Base-by-base conservation (phyloP, 2,329 filamentous ascomycete species). In the Pseudocercospora fijiensis region DNA sequence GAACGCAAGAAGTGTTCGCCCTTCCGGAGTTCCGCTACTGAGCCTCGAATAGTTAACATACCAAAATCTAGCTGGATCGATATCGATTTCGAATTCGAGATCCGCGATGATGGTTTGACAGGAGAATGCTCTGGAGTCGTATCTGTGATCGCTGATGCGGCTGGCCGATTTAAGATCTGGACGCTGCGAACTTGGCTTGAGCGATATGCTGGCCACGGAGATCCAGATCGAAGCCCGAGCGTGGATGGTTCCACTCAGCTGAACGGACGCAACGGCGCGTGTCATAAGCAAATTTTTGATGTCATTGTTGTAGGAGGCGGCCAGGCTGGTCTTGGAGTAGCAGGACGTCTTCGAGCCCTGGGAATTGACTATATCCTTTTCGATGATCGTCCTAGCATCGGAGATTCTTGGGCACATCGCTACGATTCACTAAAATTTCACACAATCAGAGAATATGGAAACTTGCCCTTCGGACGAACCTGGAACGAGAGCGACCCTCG, bases 401-500 rank as follows among this genome's bases (percentile, higher is more conserved):
- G 81, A 1, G 78, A 81, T 59, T 80, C 78, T 51, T 83, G 81
- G 81, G 73, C 73, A 1, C 74, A 77, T 55, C 74, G 81, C 55
- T 83, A 83, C 64, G 77, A 80, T 43, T 79, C 79, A 20, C 73
- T 79, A 8, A 77, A 78, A 11, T 75, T 76, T 27, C 77, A 79
- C 65, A 77, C 78, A 7, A 75, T 74, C 4, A 77, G 76, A n/a
- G 75, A 75, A 64, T 76, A 77, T 57, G 75, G 77, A 58, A 75
- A 78, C 49, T 69, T 79, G 62, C 78, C 77, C 1, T 79, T 68
- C 69, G 76, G 76, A 66, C 74, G 52, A 57, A 78, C 57, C 69
- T 78, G 73, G 71, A 58, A 37, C 6, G 30, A 59, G 7, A 67
- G 71, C 16, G 66, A 71, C 27, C 70, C 70, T 9, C 62, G 71